Base-by-base conservation (phyloP, 495 filamentous ascomycete species). In the Talaromyces ruber region DNA sequence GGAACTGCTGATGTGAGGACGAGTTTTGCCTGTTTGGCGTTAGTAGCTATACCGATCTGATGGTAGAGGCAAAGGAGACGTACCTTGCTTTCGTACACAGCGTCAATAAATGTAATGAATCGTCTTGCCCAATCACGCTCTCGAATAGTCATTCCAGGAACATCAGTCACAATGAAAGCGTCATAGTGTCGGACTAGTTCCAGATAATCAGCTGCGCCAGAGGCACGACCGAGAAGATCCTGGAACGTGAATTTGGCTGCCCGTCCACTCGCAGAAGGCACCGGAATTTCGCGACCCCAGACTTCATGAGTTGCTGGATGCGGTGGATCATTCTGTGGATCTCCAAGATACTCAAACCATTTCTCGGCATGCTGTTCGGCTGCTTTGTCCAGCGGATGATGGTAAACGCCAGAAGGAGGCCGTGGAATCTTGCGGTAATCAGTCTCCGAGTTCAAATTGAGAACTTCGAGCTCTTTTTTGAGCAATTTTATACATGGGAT, bases 31-130 rank as follows among this genome's bases (percentile, higher is more conserved):
- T 90, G 81, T 54, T 54, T 53, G 2, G 50, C 43, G n/a, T 59
- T 51, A 28, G 16, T 21, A 50, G 34, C 14, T 34, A 34, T 6
- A 1, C 3, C 6, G 32, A 50, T 60, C 11, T 60, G 47, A 47
- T 11, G 59, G 30, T 30, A 6, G 55, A 6, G 30, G 34, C 57
- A 58, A 53, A 54, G 24, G 51, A 24, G 25, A 72, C 76, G 34
- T 74, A 86, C 85, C 67, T 81, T 74, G 64, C 80, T 84, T 65
- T 91, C 94, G 75, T 98, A 98, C 30, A 94, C 87, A 9, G 94
- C 93, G 72, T 98, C 94, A 58, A 98, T 88, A 66, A 98, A 97
- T 0, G 94, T 98, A 65, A 98, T 98, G 72, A 98, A 98, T 21
- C 94, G 78, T 51, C 94, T 76, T 1, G 95, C 94, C 12, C 95